Evolutionary conservation across 225 moss, liverwort and hornwort species (phyloP).

Genomic region (Bryoerythrophyllum caledonicum): DNA sequence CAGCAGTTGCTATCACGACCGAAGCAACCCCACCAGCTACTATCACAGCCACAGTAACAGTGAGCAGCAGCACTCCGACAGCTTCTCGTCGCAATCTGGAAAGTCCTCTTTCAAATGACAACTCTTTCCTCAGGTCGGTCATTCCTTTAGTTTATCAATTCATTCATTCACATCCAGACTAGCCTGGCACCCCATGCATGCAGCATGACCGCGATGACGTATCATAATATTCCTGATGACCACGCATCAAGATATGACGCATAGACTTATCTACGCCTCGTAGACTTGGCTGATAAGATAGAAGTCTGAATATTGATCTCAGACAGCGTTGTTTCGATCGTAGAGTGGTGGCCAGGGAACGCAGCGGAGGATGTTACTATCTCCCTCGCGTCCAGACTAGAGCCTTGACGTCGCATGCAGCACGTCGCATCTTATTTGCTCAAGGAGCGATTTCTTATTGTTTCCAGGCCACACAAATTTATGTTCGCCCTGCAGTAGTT

Average conservation of each 20-base stretch:
- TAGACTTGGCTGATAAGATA: neutral
- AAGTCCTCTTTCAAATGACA: constrained; percentile 29
- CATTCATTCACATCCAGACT: neutral
- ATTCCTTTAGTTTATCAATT: neutral
- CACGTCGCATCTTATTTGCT: neutral
- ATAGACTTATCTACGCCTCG: neutral
- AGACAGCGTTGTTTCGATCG: neutral
- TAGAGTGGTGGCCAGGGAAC: too few species aligned
- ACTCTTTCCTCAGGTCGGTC: neutral
- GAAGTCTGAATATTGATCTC: neutral
- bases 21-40: neutral
- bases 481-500: too few species aligned
- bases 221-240: neutral
- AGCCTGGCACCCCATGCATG: constrained; percentile 5
- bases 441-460: too few species aligned
- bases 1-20: too few species aligned
- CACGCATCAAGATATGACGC: neutral
- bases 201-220: constrained; percentile 1
- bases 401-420: neutral
- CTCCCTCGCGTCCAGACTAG: neutral
- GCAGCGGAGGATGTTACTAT: neutral
- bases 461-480: too few species aligned
- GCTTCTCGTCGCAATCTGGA: constrained; percentile 44
- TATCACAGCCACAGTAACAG: constrained; percentile 6
- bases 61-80: constrained; percentile 5